Evolutionary conservation across 495 filamentous ascomycete species (phyloP), one percentile per base, ranked within the genome.

Genomic region (Penicillium waksmanii): DNA sequence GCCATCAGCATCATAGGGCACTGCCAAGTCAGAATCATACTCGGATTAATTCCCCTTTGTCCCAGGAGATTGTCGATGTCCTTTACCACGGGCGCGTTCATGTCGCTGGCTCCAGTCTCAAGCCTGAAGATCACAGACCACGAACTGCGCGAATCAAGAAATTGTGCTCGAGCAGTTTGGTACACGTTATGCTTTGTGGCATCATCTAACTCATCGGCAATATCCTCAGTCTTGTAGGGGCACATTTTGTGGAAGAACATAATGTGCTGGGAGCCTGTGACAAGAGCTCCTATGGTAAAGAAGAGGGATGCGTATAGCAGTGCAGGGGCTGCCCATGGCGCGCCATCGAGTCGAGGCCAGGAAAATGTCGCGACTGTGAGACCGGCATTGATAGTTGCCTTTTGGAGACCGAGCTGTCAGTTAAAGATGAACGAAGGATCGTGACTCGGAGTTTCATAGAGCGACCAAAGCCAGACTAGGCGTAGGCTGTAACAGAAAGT

Each of bases 171-270:
- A n/a, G 42, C 42, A 44, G 42, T 19, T 44, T 44, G 42, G n/a
- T 44, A 44, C 7, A 44, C 17, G n/a, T 44, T 44, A n/a, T 44
- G 42, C 42, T 44, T 44, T 9, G 42, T 44, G 42, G 42, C 15
- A 19, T 44, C 42, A n/a, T n/a, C 12, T 6, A 44, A 18, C 5
- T 44, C 17, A 44, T 44, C 17, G 13, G 42, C 42, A 19, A 44
- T 44, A 5, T 18, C n/a, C 13, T 44, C 42, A 1, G 42, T n/a
- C 8, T 17, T 44, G 8, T 44, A 18, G n/a, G 18, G 42, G 42
- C 42, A 17, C 42, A 44, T 44, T 18, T 44, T 44, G 8, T 44
- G 42, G 42, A 44, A 21, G 42, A 44, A 44, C 42, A 44, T 44
- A 15, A 44, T 44, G 2, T 44, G 42, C 42, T 44, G 42, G 2